A percentile compares a stretch with the other conserved stretches of the same genome.
Evolutionary conservation across 2,329 filamentous ascomycete species (phyloP).

Genomic region (Fusarium subtropicale): DNA sequence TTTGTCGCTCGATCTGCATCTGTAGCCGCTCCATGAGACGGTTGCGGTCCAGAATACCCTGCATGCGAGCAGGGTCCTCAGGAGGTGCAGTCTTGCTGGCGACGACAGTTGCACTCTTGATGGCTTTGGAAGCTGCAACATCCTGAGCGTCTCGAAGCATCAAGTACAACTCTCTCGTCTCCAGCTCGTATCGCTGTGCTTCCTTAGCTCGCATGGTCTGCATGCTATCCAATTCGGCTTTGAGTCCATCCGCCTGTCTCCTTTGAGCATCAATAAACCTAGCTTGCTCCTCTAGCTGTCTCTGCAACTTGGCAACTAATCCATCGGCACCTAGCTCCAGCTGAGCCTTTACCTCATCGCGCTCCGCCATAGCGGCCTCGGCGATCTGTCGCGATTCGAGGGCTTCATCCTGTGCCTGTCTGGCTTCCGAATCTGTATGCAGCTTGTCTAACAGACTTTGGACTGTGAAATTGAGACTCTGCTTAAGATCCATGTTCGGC

Average conservation of each 20-base stretch:
- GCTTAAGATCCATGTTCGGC: slow-evolving; percentile 97
- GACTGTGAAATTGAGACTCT: slow-evolving; percentile 96
- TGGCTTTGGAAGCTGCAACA: slow-evolving; percentile 87
- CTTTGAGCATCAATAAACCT: slow-evolving; percentile 90
- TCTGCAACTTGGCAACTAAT: slow-evolving; percentile 90
- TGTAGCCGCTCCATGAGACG: slow-evolving; percentile 92
- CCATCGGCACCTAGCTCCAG: slow-evolving; percentile 94
- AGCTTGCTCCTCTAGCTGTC: slow-evolving; percentile 91
- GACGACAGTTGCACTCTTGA: slow-evolving; percentile 63
- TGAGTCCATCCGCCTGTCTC: slow-evolving; percentile 87
- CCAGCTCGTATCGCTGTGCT: slow-evolving; percentile 92
- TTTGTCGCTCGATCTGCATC: slow-evolving; percentile 94
- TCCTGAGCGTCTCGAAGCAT: slow-evolving; percentile 99
- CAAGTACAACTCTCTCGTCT: slow-evolving; percentile 95
- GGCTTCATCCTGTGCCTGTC: slow-evolving; percentile 91
- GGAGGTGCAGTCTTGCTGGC: slow-evolving; percentile 64
- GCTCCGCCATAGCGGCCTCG: slow-evolving; percentile 94
- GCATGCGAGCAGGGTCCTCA: slow-evolving; percentile 80
- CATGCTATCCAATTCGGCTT: slow-evolving; percentile 87
- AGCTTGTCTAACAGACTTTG: slow-evolving; percentile 95
- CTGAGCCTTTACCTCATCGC: slow-evolving; percentile 91
- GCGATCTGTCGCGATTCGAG: slow-evolving; percentile 91
- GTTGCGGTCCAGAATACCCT: slow-evolving; percentile 93
- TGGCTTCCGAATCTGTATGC: slow-evolving; percentile 94
- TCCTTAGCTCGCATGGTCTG: slow-evolving; percentile 90